Conservation (phyloP, 2,329 filamentous ascomycete genomes). For the Hysterium pulicare region DNA sequence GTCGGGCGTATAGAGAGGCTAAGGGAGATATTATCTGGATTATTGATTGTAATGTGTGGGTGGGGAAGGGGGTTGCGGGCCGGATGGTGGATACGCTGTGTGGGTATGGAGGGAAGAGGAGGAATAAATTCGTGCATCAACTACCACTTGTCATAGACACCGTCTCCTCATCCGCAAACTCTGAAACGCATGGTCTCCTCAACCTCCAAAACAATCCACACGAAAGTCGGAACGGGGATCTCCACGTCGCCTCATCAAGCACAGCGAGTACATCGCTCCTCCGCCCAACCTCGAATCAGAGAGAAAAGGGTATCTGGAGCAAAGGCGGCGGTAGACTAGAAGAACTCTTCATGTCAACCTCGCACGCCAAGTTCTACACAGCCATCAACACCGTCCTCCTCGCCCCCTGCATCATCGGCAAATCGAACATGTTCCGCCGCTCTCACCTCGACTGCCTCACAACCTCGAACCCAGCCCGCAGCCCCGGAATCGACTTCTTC, state of each 20-base stretch:
- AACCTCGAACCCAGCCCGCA: constrained; percentile 47
- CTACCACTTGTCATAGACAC: constrained; percentile 84
- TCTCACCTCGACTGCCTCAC: constrained; percentile 80
- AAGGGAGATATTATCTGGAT: constrained; percentile 89
- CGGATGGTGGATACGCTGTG: constrained; percentile 86
- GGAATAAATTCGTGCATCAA: constrained; percentile 90
- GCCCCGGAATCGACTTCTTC: constrained; percentile 83
- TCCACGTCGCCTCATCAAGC: constrained; percentile 8
- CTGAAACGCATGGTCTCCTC: constrained; percentile 19
- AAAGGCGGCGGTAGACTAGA: constrained; percentile 77
- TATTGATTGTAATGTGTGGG: constrained; percentile 95
- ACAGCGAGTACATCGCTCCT: constrained; percentile 25
- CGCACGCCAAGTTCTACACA: constrained; percentile 95
- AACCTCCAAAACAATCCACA: background rate
- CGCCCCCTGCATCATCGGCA: constrained; percentile 91
- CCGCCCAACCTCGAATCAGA: constrained; percentile 21
- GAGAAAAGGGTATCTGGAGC: constrained; percentile 21
- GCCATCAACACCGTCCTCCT: constrained; percentile 92
- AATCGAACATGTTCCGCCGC: constrained; percentile 97
- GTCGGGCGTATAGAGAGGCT: constrained; percentile 84
- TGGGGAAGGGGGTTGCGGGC: constrained; percentile 71
- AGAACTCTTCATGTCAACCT: constrained; percentile 89
- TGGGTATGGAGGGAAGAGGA: constrained; percentile 56
- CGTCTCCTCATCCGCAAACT: constrained; percentile 26
- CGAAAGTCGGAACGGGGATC: background rate